Evolutionary conservation across 805 yeast genomes (phyloP).

Genomic region (Komagataella populi): DNA sequence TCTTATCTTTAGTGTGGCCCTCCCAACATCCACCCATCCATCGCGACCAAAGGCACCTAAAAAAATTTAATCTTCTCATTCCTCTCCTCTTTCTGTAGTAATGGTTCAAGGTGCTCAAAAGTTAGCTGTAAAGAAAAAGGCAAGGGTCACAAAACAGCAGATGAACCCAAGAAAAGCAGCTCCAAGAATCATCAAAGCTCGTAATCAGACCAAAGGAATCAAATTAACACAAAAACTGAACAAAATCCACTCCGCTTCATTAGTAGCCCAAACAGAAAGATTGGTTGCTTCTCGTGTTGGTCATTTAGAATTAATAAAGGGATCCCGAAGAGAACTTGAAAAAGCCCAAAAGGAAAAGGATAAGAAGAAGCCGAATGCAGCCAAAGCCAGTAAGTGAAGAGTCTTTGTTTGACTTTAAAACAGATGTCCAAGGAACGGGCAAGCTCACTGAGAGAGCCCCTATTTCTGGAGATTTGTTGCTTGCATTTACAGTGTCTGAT

Average conservation of each 20-base stretch:
- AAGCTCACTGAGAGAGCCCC: background rate
- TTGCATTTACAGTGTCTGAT: background rate
- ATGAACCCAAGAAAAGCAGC: constrained; percentile 57
- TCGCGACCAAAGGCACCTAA: background rate
- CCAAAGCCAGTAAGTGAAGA: background rate
- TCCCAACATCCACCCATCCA: background rate
- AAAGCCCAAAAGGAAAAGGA: constrained; percentile 35
- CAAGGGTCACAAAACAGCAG: constrained; percentile 54
- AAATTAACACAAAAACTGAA: constrained; percentile 34
- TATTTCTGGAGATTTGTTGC: background rate
- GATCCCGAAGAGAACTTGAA: constrained; percentile 76
- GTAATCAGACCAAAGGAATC: constrained; percentile 28
- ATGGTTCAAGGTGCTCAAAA: constrained; percentile 74
- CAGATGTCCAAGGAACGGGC: background rate
- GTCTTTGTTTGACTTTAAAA: background rate
- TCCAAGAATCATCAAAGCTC: constrained; percentile 59
- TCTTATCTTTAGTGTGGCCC: too few species aligned
- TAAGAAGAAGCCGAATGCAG: constrained; percentile 4
- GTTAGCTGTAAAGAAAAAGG: constrained; percentile 32
- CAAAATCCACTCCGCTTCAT: constrained; percentile 42
- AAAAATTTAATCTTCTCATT: background rate
- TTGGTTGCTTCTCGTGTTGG: constrained; percentile 85
- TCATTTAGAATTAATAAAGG: constrained; percentile 82
- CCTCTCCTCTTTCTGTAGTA: background rate
- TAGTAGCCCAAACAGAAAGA: constrained; percentile 61